Conservation (phyloP, 768 basidiomycete genomes). For the Suillus occidentalis region DNA sequence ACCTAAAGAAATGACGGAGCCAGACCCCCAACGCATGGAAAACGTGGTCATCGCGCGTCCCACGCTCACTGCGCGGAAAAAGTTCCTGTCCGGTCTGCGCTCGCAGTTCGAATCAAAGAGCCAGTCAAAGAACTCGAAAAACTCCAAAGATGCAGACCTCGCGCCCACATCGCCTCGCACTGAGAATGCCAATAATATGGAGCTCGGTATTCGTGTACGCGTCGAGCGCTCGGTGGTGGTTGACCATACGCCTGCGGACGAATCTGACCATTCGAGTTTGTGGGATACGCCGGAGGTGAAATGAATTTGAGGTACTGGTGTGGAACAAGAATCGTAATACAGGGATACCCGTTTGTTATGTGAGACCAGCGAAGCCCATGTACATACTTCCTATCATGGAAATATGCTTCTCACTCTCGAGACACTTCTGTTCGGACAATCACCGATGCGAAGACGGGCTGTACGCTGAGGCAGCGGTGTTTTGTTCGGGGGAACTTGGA, state of each 20-base stretch:
- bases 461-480: background rate
- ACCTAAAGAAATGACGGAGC: slow-evolving; percentile 21
- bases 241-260: background rate
- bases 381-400: background rate
- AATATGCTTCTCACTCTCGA: background rate
- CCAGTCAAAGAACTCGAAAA: background rate
- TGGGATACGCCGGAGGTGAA: background rate
- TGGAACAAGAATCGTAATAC: background rate
- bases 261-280: background rate
- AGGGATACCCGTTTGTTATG: background rate
- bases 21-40: slow-evolving; percentile 25
- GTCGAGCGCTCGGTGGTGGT: background rate
- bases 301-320: background rate
- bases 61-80: background rate
- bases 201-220: background rate
- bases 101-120: background rate
- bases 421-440: background rate
- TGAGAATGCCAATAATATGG: background rate
- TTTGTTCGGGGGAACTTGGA: background rate
- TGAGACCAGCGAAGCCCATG: background rate
- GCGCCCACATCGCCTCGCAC: background rate
- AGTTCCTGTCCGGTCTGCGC: background rate
- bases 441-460: background rate
- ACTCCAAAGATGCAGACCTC: background rate
- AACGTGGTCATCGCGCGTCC: slow-evolving; percentile 29